Evolutionary conservation across 2,329 filamentous ascomycete genomes (phyloP), one percentile per base, ranked within the genome.

Genomic region (Colletotrichum sublineola): DNA sequence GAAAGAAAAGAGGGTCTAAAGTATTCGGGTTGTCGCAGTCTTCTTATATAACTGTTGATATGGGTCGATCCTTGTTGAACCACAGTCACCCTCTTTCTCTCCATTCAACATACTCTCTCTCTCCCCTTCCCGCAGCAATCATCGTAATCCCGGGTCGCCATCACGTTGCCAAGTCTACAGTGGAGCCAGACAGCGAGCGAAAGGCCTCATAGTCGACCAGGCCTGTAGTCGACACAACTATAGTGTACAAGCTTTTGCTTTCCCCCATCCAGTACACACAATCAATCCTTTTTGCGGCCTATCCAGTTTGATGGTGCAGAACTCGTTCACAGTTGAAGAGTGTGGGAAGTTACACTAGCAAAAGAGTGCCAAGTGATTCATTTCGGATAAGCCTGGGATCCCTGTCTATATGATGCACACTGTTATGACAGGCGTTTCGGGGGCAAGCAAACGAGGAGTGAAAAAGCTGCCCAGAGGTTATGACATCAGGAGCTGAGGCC

Each of bases 381-480:
- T 72, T 65, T 72, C 70, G 70, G 70, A 33, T 60, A 69, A 48
- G 56, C 53, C 31, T 60, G 44, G 20, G 44, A 46, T 38, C 70
- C 60, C 61, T 65, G 70, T 55, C 55, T 33, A 62, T 70, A 70
- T 52, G 66, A 69, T 72, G 66, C 60, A 65, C 70, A n/a, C 9
- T 31, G 55, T 38, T 70, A 70, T 57, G 46, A 40, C 24, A 24
- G 24, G 40, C 42, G 52, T 58, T 55, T 68, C 69, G 53, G 58
- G 67, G 29, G 64, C 46, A 24, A 24, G 24, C 24, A 24, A 24
- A 24, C 52, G 6, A 53, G 53, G n/a, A 29, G 60, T 55, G 64
- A 60, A 46, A 42, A 33, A 18, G 29, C 69, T 65, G 70, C 60
- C 29, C 46, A 3, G 18, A 24, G 53, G 40, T n/a, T 20, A 62